A percentile compares a stretch with the other conserved stretches of the same genome.
phyloP scores from a whole-genome alignment of 176 grass and related monocot genomes.

The Phoenix roebelenii region DNA sequence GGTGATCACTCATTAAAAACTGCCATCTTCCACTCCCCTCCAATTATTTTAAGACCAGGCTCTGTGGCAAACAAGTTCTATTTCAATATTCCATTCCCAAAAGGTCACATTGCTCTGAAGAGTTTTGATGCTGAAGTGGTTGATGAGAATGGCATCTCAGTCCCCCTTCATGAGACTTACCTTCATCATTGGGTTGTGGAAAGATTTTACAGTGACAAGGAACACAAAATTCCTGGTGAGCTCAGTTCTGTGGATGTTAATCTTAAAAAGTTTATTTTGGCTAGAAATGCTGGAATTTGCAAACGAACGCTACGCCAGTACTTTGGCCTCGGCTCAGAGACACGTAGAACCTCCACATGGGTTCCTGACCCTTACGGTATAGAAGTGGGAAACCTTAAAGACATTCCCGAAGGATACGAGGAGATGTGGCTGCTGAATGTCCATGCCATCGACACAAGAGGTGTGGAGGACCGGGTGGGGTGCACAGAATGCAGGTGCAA shows the following conservation, averaged over 20 bases:
- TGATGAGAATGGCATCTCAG: constrained; percentile 37
- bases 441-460: constrained; percentile 72
- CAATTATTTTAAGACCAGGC: constrained; percentile 44
- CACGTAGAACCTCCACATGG: constrained; percentile 70
- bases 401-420: constrained; percentile 44
- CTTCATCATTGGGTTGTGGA: constrained; percentile 78
- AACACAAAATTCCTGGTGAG: background rate
- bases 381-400: constrained; percentile 35
- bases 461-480: constrained; percentile 32
- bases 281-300: constrained; percentile 62
- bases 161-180: constrained; percentile 81
- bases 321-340: constrained; percentile 81
- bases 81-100: constrained; percentile 40
- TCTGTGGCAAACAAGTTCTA: constrained; percentile 61
- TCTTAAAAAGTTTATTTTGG: constrained; percentile 13
- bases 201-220: constrained; percentile 26
- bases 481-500: constrained; percentile 81
- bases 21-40: constrained; percentile 50
- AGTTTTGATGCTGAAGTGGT: constrained; percentile 71
- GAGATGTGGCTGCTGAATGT: constrained; percentile 65
- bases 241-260: background rate
- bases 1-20: constrained; percentile 19
- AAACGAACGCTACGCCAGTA: constrained; percentile 35
- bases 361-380: constrained; percentile 84
- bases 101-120: constrained; percentile 73